A percentile compares a stretch with the other conserved stretches of the same genome.
phyloP scores from a whole-genome alignment of 345 rosid species.

The Eucalyptus marginata region DNA sequence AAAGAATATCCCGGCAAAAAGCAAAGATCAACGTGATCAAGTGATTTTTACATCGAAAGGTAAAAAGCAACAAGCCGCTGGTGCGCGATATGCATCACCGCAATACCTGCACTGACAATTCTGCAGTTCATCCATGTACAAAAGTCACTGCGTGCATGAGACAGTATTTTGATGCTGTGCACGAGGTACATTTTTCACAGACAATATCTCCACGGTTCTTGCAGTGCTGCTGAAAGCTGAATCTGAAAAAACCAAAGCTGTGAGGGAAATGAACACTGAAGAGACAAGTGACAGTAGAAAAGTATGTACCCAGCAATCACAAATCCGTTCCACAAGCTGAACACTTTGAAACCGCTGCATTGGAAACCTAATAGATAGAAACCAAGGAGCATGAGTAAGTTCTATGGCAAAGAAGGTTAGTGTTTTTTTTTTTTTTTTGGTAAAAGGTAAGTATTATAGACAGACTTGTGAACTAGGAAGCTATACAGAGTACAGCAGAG shows the following conservation, averaged over 20 bases:
- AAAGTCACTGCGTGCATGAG: background rate
- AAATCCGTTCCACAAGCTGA: slow-evolving; percentile 73
- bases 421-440: background rate
- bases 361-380: slow-evolving; percentile 52
- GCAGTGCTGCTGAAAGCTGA: slow-evolving; percentile 69
- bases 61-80: background rate
- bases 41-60: background rate
- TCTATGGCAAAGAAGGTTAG: background rate
- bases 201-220: slow-evolving; percentile 91
- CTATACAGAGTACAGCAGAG: too few species aligned
- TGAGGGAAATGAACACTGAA: background rate
- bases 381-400: background rate
- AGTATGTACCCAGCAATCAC: slow-evolving; percentile 45
- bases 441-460: too few species aligned
- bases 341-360: slow-evolving; percentile 83
- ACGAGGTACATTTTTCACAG: slow-evolving; percentile 85
- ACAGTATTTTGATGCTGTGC: background rate
- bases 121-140: background rate
- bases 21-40: background rate
- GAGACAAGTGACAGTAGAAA: background rate
- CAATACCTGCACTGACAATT: background rate
- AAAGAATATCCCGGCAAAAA: background rate
- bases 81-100: background rate
- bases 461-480: too few species aligned
- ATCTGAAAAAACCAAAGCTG: background rate